Base-by-base conservation (phyloP, 2,329 filamentous ascomycete species). In the Septoria linicola region DNA sequence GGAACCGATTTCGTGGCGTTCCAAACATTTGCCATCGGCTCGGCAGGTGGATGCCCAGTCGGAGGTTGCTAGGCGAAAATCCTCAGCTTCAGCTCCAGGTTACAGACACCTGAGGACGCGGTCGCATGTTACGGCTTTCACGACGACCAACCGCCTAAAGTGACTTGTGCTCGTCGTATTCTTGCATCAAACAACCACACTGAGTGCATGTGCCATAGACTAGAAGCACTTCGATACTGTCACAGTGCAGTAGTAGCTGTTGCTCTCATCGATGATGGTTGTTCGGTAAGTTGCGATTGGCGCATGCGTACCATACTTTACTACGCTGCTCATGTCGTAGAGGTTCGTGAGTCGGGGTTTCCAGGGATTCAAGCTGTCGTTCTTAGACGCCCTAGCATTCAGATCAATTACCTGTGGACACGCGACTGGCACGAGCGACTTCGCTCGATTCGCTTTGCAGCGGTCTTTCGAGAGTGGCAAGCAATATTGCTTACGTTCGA, bases 21-120 rank as follows among this genome's bases (percentile, higher is more conserved):
- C 43, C 37, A 52, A 37, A 20, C 30, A 21, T 47, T 52, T 30
- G 8, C 32, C 32, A 23, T 52, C 31, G 49, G 49, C 31, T 52
- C 49, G 49, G 43, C 16, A 35, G 36, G 42, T 52, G 36, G 43
- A 25, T 45, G 42, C 37, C 34, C 36, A 21, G 31, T 23, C 49
- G 49, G 41, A 25, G 25, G 42, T 41, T 14, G 42, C 34, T 46
- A 52, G 42, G 42, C 42, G 49, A 43, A 14, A 46, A 32, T 27
- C 30, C 31, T 14, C 34, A 30, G 17, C 31, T 11, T n/a, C 23
- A 44, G 20, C 13, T 37, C 14, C 32, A 14, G 17, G n/a, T n/a
- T n/a, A n/a, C n/a, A n/a, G n/a, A n/a, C n/a, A n/a, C n/a, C n/a
- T n/a, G n/a, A n/a, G n/a, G n/a, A n/a, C n/a, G n/a, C n/a, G n/a